Evolutionary conservation across 768 basidiomycete genomes (phyloP), one percentile per base, ranked within the genome.

Genomic region (Suillus lakei): DNA sequence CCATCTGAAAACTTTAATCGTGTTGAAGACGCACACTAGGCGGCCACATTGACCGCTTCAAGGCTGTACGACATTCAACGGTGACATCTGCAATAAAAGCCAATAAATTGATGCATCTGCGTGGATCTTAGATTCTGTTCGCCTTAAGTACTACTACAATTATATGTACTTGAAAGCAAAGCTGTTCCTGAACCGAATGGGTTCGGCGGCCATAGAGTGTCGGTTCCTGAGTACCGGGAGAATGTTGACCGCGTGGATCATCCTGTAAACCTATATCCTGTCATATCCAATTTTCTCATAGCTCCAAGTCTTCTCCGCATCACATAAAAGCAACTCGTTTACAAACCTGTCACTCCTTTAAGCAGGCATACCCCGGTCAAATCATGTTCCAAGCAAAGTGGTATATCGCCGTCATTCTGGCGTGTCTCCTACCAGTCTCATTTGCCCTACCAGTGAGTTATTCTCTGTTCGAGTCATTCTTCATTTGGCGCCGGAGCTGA

Each of bases 191-290:
- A 36, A 72, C 64, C 32, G 50, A 50, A 46, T 34, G 54, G 64
- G 62, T 63, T 69, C 63, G 73, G 75, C 73, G 73, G 68, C 65
- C 67, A 70, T 68, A 71, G 71, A 61, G 43, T 16, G 21, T 39
- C 64, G 62, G 75, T 73, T 68, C 75, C 74, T 73, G 71, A 60
- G 61, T 54, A 53, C 73, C 71, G 60, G 65, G 54, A 68, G 59
- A 59, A 56, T 64, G 41, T 48, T 16, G 16, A 60, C 62, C 65
- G 39, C 67, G 70, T 69, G 69, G 67, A 64, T 67, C 53, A 34
- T 54, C 48, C 7, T 43, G 21, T 21, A 41, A 46, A 46, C n/a
- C n/a, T 4, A 46, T n/a, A 46, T 46, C 67, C 66, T 66, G 60
- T 64, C 63, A 68, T 43, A 64, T 61, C 58, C 30, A 28, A 67